Evolutionary conservation across 164 flowering plant genomes (phyloP), one percentile per base, ranked within the genome.

Genomic region (Stephania yunnanensis): DNA sequence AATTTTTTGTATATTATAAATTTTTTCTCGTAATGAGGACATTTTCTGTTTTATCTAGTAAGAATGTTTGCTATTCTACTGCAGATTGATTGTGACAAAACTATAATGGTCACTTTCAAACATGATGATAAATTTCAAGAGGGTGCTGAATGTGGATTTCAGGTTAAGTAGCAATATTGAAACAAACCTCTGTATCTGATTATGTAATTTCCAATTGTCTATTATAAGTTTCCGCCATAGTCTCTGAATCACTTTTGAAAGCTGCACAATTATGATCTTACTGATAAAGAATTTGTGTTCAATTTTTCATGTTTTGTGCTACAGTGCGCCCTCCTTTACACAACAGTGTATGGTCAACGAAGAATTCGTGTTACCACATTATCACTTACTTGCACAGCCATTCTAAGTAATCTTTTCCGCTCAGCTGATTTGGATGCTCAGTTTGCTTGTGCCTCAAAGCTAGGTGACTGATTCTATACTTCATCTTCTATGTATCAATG

Each of bases 311-410:
- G 19, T 46, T 10, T 10, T 72, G 15, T 8, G 68, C 13, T 80
- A 46, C 85, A 96, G 99, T 94, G 97, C 82, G 99, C 99, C n/a
- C 97, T 96, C 85, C 93, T 96, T 48, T 96, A 96, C 83, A 96
- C 99, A 72, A 96, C 98, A 58, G 82, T 92, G 19, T 88, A 88
- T 83, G 99, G 99, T 64, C 92, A 96, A 89, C 87, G 99, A 91
- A 91, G 98, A 84, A 96, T 96, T 71, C 90, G 99, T n/a, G 91
- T 96, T 75, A 84, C 85, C 58, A 94, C 91, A 48, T 84, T 96
- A 63, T 96, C 99, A 46, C 87, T 96, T 76, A 89, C 97, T 7
- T 92, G 97, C 85, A 91, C 99, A 50, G 87, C 85, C 75, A 85
- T 86, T 80, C 85, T 96, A n/a, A 90, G 92, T 78, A 89, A 89